These are phyloP conservation scores for Serendipita sp. DNA, from an alignment of 768 basidiomycete genomes.

Conservation along the genomic window DNA sequence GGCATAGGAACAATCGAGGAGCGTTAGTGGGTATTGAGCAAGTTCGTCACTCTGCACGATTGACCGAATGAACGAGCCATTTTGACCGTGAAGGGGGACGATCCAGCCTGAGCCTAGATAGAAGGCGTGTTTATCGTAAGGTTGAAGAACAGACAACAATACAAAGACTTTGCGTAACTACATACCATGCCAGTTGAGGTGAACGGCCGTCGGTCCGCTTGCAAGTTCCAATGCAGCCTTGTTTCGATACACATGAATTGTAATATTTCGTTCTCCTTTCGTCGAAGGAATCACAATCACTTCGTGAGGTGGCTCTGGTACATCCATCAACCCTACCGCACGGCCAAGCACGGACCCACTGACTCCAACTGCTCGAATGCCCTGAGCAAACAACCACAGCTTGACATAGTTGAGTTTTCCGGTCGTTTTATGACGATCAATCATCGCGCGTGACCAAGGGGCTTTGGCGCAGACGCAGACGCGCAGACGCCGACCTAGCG, in stretches of 20 bases:
- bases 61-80: neutral
- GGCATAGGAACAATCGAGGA: neutral
- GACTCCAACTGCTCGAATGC: neutral
- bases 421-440: neutral
- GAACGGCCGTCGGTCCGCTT: neutral
- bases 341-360: neutral
- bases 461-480: too few relatives aligned
- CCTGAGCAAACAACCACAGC: neutral
- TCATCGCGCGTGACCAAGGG: neutral
- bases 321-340: neutral
- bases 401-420: neutral
- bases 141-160: neutral
- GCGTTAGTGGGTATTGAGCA: neutral
- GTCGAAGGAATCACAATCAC: neutral
- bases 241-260: neutral
- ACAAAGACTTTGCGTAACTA: too few relatives aligned
- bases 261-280: neutral
- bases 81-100: neutral
- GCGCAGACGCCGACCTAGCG: too few relatives aligned
- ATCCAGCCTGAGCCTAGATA: neutral
- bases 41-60: neutral
- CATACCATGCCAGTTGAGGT: constrained; percentile 4
- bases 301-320: neutral
- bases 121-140: neutral
- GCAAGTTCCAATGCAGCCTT: neutral